Conservation (phyloP, 192 early-diverging fungal genomes). For the Coemansia sp. region DNA sequence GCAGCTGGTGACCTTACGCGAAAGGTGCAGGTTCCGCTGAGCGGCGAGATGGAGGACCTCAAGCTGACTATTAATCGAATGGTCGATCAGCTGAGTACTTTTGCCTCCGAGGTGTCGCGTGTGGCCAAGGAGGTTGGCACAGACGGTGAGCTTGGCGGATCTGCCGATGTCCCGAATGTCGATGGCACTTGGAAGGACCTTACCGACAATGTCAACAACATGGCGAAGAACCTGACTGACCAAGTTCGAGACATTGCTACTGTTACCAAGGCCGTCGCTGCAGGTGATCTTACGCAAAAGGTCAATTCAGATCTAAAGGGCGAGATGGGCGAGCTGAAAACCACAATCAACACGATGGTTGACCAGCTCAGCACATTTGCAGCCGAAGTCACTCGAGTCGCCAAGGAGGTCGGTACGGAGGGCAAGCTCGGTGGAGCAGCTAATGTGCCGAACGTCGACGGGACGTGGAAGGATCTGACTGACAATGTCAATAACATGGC, state of each 20-base stretch:
- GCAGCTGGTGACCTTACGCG: constrained; percentile 59
- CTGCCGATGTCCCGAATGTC: constrained; percentile 61
- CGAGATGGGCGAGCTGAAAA: constrained; percentile 59
- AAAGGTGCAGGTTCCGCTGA: constrained; percentile 54
- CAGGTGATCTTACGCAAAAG: constrained; percentile 57
- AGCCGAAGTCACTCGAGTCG: constrained; percentile 63
- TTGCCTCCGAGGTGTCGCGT: constrained; percentile 68
- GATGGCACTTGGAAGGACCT: constrained; percentile 69
- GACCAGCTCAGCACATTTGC: constrained; percentile 61
- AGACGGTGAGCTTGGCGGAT: constrained; percentile 66
- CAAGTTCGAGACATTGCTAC: constrained; percentile 69
- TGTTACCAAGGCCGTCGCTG: constrained; percentile 62
- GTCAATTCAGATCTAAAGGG: constrained; percentile 59
- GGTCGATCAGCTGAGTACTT: constrained; percentile 65
- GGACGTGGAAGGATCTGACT: constrained; percentile 65
- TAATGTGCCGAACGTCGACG: constrained; percentile 59
- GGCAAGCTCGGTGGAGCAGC: constrained; percentile 66
- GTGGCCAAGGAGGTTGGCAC: constrained; percentile 69
- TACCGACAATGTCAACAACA: constrained; percentile 70
- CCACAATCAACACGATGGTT: constrained; percentile 67
- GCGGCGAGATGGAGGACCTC: constrained; percentile 60
- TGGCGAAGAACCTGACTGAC: constrained; percentile 65
- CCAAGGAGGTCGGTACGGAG: constrained; percentile 65
- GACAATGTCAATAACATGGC: constrained; percentile 69
- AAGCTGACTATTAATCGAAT: constrained; percentile 63